Evolutionary conservation across 177 flowering plant species (phyloP).

Genomic region (Viscum album): DNA sequence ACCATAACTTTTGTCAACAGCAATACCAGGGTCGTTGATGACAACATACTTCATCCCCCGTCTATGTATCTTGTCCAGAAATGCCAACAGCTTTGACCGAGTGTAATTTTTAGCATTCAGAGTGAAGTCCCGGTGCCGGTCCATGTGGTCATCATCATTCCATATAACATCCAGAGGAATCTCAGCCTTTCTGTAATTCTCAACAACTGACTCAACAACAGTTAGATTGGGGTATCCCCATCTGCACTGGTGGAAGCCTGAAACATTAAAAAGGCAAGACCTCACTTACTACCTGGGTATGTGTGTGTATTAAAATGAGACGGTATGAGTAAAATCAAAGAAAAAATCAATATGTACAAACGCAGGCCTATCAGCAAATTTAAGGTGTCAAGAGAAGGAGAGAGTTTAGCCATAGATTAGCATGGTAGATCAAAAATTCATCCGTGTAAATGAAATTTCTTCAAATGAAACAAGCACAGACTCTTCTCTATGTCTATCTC

Average conservation of each 20-base stretch:
- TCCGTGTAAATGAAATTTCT: too few relatives aligned
- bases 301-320: not conserved
- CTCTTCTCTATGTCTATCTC: too few relatives aligned
- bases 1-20: slow-evolving; percentile 58
- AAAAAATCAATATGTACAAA: too few relatives aligned
- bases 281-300: not conserved
- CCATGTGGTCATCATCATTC: slow-evolving; percentile 98
- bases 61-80: slow-evolving; percentile 56
- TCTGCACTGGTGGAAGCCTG: slow-evolving; percentile 94
- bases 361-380: too few relatives aligned
- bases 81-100: slow-evolving; percentile 48
- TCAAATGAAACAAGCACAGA: too few relatives aligned
- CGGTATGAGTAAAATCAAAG: not conserved
- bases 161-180: slow-evolving; percentile 95
- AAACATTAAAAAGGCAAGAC: slow-evolving; percentile 8
- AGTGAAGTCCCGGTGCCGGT: slow-evolving; percentile 82
- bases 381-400: too few relatives aligned
- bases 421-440: too few relatives aligned
- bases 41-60: slow-evolving; percentile 79
- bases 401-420: too few relatives aligned
- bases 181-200: slow-evolving; percentile 58
- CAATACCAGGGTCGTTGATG: slow-evolving; percentile 83
- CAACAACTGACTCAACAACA: slow-evolving; percentile 75
- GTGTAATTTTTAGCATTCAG: slow-evolving; percentile 62
- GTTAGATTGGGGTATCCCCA: slow-evolving; percentile 93